A percentile compares a stretch with the other conserved stretches of the same genome.
These are phyloP conservation scores for Piper betle DNA, from an alignment of 164 flowering plant species.

Conservation along the genomic window DNA sequence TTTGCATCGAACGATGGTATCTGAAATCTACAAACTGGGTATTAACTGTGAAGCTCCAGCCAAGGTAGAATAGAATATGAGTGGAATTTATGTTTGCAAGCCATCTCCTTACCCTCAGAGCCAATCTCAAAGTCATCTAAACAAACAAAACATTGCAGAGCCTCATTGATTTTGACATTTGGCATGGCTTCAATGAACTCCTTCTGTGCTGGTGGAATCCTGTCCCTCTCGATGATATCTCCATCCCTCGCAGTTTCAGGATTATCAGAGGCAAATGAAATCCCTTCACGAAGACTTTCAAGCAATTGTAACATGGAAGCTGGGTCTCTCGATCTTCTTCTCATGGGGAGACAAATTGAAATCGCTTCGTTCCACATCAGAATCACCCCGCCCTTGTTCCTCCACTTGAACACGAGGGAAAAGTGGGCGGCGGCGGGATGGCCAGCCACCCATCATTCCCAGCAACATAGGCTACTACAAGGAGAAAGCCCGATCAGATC, in stretches of 20 bases:
- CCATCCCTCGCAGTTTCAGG: slow-evolving; percentile 19
- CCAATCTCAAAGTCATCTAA: slow-evolving; percentile 70
- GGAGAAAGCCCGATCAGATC: slow-evolving; percentile 49
- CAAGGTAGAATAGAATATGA: slow-evolving; percentile 53
- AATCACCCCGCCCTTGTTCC: slow-evolving; percentile 26
- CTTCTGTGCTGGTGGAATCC: slow-evolving; percentile 80
- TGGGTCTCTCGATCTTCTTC: slow-evolving; percentile 50
- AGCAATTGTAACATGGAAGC: slow-evolving; percentile 31
- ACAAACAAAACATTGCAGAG: slow-evolving; percentile 54
- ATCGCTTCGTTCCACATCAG: slow-evolving; percentile 22
- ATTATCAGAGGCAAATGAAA: slow-evolving; percentile 28
- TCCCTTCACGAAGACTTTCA: slow-evolving; percentile 36
- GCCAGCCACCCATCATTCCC: slow-evolving; percentile 47
- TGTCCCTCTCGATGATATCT: slow-evolving; percentile 20
- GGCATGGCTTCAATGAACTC: slow-evolving; percentile 74
- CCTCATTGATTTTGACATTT: slow-evolving; percentile 37
- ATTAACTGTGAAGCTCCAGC: slow-evolving; percentile 85
- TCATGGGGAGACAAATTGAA: slow-evolving; percentile 29
- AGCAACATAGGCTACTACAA: slow-evolving; percentile 78
- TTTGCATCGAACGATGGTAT: slow-evolving; percentile 56
- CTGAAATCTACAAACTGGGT: slow-evolving; percentile 77
- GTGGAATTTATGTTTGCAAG: slow-evolving; percentile 85
- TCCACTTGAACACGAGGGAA: slow-evolving; percentile 17
- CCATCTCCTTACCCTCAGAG: slow-evolving; percentile 68
- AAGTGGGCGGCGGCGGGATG: slow-evolving; percentile 29